Percentiles rank a stretch among this genome's conserved stretches.
Evolutionary conservation across 345 rosid genomes (phyloP).

Genomic region (Jatropha curcas): DNA sequence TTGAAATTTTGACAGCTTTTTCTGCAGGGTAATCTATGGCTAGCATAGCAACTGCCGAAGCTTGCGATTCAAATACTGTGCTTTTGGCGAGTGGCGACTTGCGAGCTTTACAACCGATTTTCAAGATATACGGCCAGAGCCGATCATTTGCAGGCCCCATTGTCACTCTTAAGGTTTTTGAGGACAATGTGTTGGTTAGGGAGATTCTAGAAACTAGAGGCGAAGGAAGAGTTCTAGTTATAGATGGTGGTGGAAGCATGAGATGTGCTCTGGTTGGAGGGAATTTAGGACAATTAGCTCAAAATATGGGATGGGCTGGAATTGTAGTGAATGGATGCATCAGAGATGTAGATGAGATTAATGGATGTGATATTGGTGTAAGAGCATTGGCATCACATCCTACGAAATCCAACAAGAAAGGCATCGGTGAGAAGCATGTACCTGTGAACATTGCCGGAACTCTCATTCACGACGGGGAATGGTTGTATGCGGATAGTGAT

Average conservation of each 20-base stretch:
- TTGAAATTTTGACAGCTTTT: not conserved
- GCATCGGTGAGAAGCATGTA: conserved; percentile 71
- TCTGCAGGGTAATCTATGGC: conserved; percentile 43
- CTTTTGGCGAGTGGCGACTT: conserved; percentile 61
- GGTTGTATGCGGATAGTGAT: conserved; percentile 88
- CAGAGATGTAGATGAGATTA: conserved; percentile 82
- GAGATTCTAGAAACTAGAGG: conserved; percentile 72
- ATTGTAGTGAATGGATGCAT: conserved; percentile 78
- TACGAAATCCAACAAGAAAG: conserved; percentile 70
- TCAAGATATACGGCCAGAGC: conserved; percentile 72
- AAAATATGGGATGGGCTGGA: conserved; percentile 85
- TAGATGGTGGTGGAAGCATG: conserved; percentile 89
- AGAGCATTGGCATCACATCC: conserved; percentile 85
- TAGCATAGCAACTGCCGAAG: conserved; percentile 74
- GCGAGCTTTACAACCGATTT: conserved; percentile 64
- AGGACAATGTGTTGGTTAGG: conserved; percentile 81
- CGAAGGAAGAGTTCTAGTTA: conserved; percentile 74
- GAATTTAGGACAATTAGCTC: conserved; percentile 69
- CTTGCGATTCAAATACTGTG: conserved; percentile 69
- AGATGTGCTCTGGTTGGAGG: conserved; percentile 86
- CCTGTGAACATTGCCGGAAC: conserved; percentile 60
- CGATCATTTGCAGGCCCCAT: conserved; percentile 69
- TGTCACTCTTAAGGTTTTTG: conserved; percentile 75
- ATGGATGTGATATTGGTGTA: conserved; percentile 69
- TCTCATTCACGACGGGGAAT: conserved; percentile 66